Evolutionary conservation across 129 eudicot species (phyloP).

Genomic region (Sambucus nigra): DNA sequence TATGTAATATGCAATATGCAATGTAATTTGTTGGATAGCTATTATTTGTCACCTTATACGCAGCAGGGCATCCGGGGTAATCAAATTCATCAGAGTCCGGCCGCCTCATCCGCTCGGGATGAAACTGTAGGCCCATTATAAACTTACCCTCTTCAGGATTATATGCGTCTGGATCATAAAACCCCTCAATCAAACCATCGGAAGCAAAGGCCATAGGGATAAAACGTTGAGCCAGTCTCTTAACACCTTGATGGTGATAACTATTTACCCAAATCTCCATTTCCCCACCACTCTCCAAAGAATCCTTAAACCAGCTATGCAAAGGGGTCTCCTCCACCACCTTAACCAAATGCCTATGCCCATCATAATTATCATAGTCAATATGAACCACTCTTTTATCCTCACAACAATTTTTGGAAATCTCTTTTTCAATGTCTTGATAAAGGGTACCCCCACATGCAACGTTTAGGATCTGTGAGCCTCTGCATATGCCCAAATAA

Average conservation of each 20-base stretch:
- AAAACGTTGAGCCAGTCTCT: conserved; percentile 70
- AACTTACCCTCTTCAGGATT: conserved; percentile 93
- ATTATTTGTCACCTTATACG: conserved; percentile 70
- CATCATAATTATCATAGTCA: conserved; percentile 80
- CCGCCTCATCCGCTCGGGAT: conserved; percentile 85
- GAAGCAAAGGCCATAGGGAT: conserved; percentile 82
- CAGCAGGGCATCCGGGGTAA: conserved; percentile 88
- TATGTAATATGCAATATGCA: no score
- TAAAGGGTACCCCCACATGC: conserved; percentile 93
- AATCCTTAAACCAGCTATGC: conserved; percentile 65
- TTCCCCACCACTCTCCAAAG: conserved; percentile 36
- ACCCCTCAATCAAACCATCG: conserved; percentile 88
- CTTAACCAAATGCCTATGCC: conserved; percentile 67
- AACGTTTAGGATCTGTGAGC: conserved; percentile 80
- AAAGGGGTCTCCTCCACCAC: conserved; percentile 63
- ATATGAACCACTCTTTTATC: conserved; percentile 54
- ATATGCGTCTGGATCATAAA: conserved; percentile 83
- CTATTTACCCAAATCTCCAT: conserved; percentile 75
- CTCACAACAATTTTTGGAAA: conserved; percentile 19
- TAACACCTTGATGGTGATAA: conserved; percentile 98
- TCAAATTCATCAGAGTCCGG: conserved; percentile 60
- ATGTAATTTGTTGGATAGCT: no score
- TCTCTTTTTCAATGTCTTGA: conserved; percentile 70
- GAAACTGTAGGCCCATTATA: conserved; percentile 95
- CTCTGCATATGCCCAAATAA: conserved; percentile 83